Evolutionary conservation across 352 stramenopile species (phyloP), one percentile per base, ranked within the genome.

Genomic region (Phytophthora parvispora): DNA sequence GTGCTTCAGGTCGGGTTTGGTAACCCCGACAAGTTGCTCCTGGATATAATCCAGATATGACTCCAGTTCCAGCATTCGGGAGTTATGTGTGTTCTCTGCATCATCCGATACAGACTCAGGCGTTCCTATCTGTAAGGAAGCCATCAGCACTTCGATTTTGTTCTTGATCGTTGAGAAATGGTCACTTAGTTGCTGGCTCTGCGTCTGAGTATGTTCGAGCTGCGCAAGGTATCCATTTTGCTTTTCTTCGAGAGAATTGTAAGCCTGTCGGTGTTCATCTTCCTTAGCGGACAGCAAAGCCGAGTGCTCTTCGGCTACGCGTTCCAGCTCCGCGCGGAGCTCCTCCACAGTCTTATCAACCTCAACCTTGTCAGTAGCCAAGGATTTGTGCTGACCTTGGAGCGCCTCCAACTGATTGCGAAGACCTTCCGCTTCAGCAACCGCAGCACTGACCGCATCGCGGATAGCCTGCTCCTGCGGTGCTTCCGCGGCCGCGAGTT

Each of bases 361-460:
- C 24, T 56, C 38, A 31, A 24, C 6, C 27, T 65, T 75, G 20
- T 69, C 53, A 16, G 6, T 36, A 40, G 34, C 10, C 45, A 72
- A 58, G 6, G 51, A 16, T 32, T 73, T 48, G 10, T 65, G 65
- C 54, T 70, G 24, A 6, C 20, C 50, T 57, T 40, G 63, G 0
- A 80, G 55, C 12, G 31, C 32, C n/a, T 80, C 61, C 7, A 86
- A 27, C 31, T 71, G 60, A 22, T 52, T 50, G 8, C 71, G 57
- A 29, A 80, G 53, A 2, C 24, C 31, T 43, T 66, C 59, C 48
- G 45, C 63, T 60, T 77, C 72, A 16, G 55, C 48, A 42, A 79
- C n/a, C 2, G 67, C 54, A 45, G 53, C 53, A 4, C 48, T 51
- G 8, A 76, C 68, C n/a, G 67, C 67, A 18, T 76, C 61, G 24